These are phyloP conservation scores for Vigna trinervia DNA, from an alignment of 306 rosid genomes.

Conservation along the genomic window DNA sequence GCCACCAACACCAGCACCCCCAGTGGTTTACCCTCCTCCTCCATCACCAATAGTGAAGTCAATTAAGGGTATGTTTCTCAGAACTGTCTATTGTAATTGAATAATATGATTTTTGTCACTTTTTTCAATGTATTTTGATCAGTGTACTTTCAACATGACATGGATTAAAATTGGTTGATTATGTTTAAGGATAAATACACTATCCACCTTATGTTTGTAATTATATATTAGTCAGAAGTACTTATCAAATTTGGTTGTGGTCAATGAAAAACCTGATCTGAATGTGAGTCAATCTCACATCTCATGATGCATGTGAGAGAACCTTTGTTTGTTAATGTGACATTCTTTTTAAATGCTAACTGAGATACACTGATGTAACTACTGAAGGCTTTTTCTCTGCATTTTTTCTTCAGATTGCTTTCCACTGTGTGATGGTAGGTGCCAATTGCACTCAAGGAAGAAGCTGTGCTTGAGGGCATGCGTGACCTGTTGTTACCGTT, in stretches of 20 bases:
- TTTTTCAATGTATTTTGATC: too few relatives aligned
- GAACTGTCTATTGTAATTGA: neutral
- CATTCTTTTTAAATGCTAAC: neutral
- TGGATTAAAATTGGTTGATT: too few relatives aligned
- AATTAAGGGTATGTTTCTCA: conserved; percentile 46
- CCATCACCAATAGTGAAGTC: conserved; percentile 62
- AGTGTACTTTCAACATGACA: too few relatives aligned
- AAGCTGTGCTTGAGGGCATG: conserved; percentile 75
- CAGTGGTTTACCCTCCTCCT: conserved; percentile 44
- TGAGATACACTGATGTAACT: neutral
- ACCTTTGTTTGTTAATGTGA: neutral
- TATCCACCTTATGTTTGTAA: too few relatives aligned
- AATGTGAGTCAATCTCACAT: neutral
- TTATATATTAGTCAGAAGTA: too few relatives aligned
- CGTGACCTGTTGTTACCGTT: conserved; percentile 78
- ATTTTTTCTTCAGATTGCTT: conserved; percentile 61
- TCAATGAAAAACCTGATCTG: too few relatives aligned
- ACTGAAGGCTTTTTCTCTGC: neutral
- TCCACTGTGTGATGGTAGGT: conserved; percentile 68
- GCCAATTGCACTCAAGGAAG: conserved; percentile 67
- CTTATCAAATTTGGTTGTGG: too few relatives aligned
- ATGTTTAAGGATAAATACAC: too few relatives aligned
- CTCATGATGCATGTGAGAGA: conserved; percentile 7
- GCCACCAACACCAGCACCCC: conserved; percentile 49
- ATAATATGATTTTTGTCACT: neutral